phyloP scores from a whole-genome alignment of 2,329 filamentous ascomycete species.

The Cladophialophora psammophila region DNA sequence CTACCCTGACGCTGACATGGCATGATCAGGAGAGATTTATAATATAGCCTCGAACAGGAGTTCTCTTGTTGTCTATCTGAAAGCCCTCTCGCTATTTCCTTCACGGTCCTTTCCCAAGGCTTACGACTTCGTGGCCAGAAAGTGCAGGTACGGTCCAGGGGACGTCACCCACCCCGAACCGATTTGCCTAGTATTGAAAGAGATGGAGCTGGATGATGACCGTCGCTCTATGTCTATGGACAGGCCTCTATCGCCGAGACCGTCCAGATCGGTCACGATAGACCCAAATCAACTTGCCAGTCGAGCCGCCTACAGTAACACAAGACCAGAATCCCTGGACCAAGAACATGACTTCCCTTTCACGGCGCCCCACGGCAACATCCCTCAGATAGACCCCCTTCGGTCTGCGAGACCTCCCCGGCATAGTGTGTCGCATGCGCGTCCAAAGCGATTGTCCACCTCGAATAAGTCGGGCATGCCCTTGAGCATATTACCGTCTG shows the following conservation, averaged over 20 bases:
- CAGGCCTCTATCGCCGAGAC: conserved; percentile 39
- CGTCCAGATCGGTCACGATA: conserved; percentile 35
- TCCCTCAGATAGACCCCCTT: conserved; percentile 43
- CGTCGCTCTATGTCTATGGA: conserved; percentile 27
- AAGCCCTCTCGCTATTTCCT: conserved; percentile 1
- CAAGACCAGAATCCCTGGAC: conserved; percentile 42
- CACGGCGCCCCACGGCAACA: conserved; percentile 42
- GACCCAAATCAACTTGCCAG: conserved; percentile 36
- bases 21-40: conserved; percentile 18
- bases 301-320: conserved; percentile 26
- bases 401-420: conserved; percentile 44
- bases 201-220: conserved; percentile 35
- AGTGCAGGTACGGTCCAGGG: conserved; percentile 11
- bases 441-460: conserved; percentile 39
- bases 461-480: conserved; percentile 56
- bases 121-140: conserved; percentile 8
- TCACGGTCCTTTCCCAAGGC: conserved; percentile 6
- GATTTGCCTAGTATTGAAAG: conserved; percentile 12
- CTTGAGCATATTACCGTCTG: conserved; percentile 68
- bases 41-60: conserved; percentile 14
- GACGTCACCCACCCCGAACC: conserved; percentile 15
- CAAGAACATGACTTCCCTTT: conserved; percentile 45
- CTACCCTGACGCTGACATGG: conserved; percentile 27
- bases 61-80: conserved; percentile 18
- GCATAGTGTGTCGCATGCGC: conserved; percentile 42